Evolutionary conservation across 768 basidiomycete genomes (phyloP).

Genomic region (Lactarius quietus): DNA sequence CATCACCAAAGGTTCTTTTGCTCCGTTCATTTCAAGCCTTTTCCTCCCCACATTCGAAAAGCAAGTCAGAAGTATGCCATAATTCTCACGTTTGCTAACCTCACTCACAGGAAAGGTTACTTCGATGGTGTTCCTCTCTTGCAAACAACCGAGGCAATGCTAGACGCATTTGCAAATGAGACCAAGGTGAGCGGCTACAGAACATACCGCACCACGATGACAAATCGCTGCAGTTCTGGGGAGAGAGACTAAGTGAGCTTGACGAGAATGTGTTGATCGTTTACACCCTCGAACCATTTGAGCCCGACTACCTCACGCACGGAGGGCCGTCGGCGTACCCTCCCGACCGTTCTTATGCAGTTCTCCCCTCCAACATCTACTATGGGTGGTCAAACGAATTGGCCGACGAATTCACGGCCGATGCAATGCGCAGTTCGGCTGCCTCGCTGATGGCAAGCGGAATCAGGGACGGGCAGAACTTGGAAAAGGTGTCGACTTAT

Average conservation of each 20-base stretch:
- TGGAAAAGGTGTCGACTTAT: background rate
- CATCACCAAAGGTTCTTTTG: background rate
- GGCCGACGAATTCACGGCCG: background rate
- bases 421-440: slow-evolving; percentile 2
- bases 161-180: slow-evolving; percentile 10
- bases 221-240: slow-evolving; percentile 4
- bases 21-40: background rate
- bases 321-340: slow-evolving; percentile 11
- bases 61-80: background rate
- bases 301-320: slow-evolving; percentile 10
- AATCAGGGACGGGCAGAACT: slow-evolving; percentile 6
- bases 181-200: background rate
- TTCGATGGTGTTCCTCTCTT: slow-evolving; percentile 1
- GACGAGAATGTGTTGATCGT: background rate
- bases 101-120: background rate
- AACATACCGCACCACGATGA: background rate
- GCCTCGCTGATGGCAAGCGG: background rate
- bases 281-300: slow-evolving; percentile 4
- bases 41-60: background rate
- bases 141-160: background rate
- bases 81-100: background rate
- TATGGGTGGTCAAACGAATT: background rate
- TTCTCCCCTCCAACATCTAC: slow-evolving; percentile 1
- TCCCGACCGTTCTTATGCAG: slow-evolving; percentile 1
- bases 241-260: background rate